A percentile compares a stretch with the other conserved stretches of the same genome.
Evolutionary conservation across 495 filamentous ascomycete species (phyloP).

Genomic region (Penicillium dipodomyicola): DNA sequence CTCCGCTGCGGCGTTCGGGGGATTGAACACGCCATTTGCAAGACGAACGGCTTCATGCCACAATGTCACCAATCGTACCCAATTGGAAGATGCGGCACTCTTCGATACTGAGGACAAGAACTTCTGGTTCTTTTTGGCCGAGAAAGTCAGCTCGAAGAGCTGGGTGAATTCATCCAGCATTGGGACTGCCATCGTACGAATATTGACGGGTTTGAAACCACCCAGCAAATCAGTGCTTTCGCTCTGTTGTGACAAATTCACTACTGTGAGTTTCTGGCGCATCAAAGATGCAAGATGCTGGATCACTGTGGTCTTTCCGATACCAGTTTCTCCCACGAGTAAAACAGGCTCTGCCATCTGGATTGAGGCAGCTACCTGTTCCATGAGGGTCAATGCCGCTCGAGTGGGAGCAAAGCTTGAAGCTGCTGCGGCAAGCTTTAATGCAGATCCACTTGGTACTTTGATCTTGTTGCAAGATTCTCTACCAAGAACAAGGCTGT

Average conservation of each 20-base stretch:
- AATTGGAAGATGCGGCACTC: conserved; percentile 75
- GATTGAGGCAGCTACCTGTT: conserved; percentile 80
- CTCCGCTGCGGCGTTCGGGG: conserved; percentile 38
- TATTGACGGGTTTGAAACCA: conserved; percentile 92
- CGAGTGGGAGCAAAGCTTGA: conserved; percentile 47
- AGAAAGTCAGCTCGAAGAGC: conserved; percentile 82
- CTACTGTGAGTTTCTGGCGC: conserved; percentile 77
- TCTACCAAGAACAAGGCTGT: conserved; percentile 64
- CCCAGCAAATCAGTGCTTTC: conserved; percentile 91
- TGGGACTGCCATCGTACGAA: conserved; percentile 82
- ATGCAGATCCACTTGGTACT: conserved; percentile 36
- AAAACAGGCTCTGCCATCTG: conserved; percentile 82
- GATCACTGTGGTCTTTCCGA: conserved; percentile 93
- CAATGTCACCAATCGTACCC: conserved; percentile 74
- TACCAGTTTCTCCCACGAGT: conserved; percentile 96
- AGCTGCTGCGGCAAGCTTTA: conserved; percentile 35
- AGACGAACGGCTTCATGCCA: conserved; percentile 88
- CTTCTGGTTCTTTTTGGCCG: conserved; percentile 76
- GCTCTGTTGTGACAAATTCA: conserved; percentile 97
- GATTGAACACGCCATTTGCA: conserved; percentile 67
- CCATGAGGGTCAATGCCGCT: conserved; percentile 54
- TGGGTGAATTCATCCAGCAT: conserved; percentile 92
- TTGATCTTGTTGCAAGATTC: conserved; percentile 50
- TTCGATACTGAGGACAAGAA: conserved; percentile 79
- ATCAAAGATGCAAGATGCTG: conserved; percentile 84